Conservation (phyloP, 805 yeast species). For the Saccharomycopsis vini region DNA sequence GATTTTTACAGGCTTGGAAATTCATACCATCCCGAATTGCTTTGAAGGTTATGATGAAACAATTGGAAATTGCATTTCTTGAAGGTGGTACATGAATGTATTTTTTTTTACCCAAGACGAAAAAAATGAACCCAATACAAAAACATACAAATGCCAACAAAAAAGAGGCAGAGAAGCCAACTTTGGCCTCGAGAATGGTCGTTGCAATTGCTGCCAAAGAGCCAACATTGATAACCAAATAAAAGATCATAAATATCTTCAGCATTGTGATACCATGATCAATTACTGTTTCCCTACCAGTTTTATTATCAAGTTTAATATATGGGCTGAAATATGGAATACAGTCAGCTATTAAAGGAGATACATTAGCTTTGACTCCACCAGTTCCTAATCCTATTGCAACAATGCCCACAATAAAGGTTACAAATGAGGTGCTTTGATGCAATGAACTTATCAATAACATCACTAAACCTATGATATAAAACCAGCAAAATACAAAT, state of each 20-base stretch:
- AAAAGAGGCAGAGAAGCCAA: conserved; percentile 71
- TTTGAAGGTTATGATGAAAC: conserved; percentile 38
- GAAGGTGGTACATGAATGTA: conserved; percentile 54
- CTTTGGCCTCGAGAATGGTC: conserved; percentile 55
- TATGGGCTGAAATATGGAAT: conserved; percentile 9
- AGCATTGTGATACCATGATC: conserved; percentile 68
- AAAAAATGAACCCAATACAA: conserved; percentile 46
- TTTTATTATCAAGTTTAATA: conserved; percentile 25
- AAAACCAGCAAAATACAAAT: conserved; percentile 47
- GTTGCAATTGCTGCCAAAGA: conserved; percentile 70
- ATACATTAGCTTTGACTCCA: conserved; percentile 69
- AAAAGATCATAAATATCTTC: conserved; percentile 67
- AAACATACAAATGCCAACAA: conserved; percentile 63
- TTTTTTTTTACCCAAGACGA: conserved; percentile 42
- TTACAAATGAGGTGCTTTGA: conserved; percentile 55
- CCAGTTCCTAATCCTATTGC: conserved; percentile 73
- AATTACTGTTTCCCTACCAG: conserved; percentile 63
- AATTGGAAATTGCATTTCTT: conserved; percentile 49
- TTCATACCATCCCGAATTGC: conserved; percentile 40
- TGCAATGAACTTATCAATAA: conserved; percentile 61
- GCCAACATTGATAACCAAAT: conserved; percentile 69
- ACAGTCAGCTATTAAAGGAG: conserved; percentile 57
- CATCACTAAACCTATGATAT: conserved; percentile 53
- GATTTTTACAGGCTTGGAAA: conserved; percentile 45
- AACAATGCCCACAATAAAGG: conserved; percentile 47